Base-by-base conservation (phyloP, 179 eudicot genomes). In the Vitellaria paradoxa region DNA sequence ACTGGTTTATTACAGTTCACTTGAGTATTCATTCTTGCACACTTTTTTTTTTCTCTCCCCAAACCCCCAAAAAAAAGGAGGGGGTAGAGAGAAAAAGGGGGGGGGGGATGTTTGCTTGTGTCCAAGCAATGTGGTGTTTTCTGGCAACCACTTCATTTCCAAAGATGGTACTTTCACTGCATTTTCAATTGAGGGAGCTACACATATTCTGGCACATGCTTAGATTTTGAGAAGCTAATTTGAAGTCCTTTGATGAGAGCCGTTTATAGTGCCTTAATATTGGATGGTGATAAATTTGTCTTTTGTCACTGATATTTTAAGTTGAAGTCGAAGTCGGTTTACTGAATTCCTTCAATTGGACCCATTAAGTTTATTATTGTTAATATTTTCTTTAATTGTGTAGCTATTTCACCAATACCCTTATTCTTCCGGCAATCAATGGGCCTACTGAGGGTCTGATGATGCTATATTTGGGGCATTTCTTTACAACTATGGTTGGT, bases 401-500 rank as follows among this genome's bases (percentile, higher is more conserved):
- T 92, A 96, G 99, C 87, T 96, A 81, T 83, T 96, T 96, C 86
- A 96, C 99, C 84, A 92, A 96, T 84, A 94, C 98, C 20, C 91
- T 96, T 74, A 87, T 96, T 76, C 98, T 96, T 75, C 98, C 98
- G 6, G 97, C 89, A 15, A 55, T 96, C 73, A 96, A 96, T 88
- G 98, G 98, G 75, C 99, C 99, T 53, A 96, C 97, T 13, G 98
- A 96, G 85, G 99, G 99, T 80, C 92, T 96, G 74, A 87, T 89
- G 97, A 84, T 96, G 88, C 92, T 96, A 77, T 96, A 92, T 72
- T 6, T 88, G 79, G 56, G 74, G 70, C 98, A 94, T 86, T 89
- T 89, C 84, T 90, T 96, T 80, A 96, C 99, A 9, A 89, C 92
- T 82, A 76, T 91, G 74, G 97, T 94, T 77, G 99, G 98, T 96